These are phyloP conservation scores for Erythrobasidium yunnanense DNA, from an alignment of 768 basidiomycete genomes.

Conservation along the genomic window DNA sequence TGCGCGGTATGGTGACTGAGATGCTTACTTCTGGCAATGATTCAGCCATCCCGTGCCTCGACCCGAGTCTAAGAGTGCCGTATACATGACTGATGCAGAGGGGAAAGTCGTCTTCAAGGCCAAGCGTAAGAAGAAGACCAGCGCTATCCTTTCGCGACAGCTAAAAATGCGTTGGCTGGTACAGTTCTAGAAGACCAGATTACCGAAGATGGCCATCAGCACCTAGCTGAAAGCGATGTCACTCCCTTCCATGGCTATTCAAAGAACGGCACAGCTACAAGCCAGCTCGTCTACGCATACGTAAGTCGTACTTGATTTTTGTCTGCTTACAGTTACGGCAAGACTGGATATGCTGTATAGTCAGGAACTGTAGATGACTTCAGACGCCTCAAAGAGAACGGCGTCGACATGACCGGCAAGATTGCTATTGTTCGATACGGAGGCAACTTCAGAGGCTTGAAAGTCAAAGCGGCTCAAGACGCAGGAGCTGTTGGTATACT, in stretches of 20 bases:
- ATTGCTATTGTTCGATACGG: slow-evolving; percentile 68
- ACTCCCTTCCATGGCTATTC: slow-evolving; percentile 82
- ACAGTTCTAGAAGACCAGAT: slow-evolving; percentile 66
- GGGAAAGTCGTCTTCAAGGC: slow-evolving; percentile 48
- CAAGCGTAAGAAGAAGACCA: slow-evolving; percentile 44
- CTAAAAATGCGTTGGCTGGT: not conserved
- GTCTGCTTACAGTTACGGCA: too few relatives aligned
- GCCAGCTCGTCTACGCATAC: slow-evolving; percentile 27
- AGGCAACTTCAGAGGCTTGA: slow-evolving; percentile 68
- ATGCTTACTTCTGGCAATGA: not conserved
- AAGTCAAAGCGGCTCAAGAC: slow-evolving; percentile 60
- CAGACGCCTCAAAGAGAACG: slow-evolving; percentile 55
- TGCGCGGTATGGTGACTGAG: not conserved
- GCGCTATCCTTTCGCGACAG: not conserved
- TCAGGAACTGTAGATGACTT: slow-evolving; percentile 69
- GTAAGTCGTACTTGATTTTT: slow-evolving; percentile 53
- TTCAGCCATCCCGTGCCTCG: slow-evolving; percentile 34
- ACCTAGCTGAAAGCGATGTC: too few relatives aligned
- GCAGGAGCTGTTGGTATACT: slow-evolving; percentile 33
- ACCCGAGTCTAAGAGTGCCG: slow-evolving; percentile 52
- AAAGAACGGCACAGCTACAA: slow-evolving; percentile 58
- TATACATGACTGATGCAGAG: slow-evolving; percentile 56
- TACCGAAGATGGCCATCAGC: slow-evolving; percentile 56
- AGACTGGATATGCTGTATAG: too few relatives aligned
- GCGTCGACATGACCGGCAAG: slow-evolving; percentile 63